Percentiles rank a stretch among this genome's conserved stretches.
Conservation (phyloP, 495 filamentous ascomycete genomes). For the Daldinia grandis region DNA sequence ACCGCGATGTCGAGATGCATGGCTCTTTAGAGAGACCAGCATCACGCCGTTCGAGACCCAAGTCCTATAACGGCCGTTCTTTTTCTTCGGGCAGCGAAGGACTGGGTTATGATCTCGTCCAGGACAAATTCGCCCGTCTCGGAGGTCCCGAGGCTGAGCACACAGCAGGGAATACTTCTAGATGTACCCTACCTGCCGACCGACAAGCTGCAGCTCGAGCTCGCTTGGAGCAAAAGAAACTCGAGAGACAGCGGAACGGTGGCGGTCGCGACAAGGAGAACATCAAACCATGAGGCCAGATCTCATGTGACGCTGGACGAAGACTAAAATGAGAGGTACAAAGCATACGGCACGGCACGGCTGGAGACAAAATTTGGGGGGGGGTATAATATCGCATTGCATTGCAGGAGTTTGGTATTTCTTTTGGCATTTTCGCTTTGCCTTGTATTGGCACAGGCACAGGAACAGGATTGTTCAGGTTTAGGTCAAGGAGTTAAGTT, state of each 20-base stretch:
- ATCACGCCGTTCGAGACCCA: conserved; percentile 43
- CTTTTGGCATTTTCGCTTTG: not conserved
- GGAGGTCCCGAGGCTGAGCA: conserved; percentile 46
- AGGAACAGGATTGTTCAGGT: not conserved
- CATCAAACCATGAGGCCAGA: conserved; percentile 38
- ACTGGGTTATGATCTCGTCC: conserved; percentile 49
- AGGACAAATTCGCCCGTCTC: conserved; percentile 53
- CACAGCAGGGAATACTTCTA: conserved; percentile 47
- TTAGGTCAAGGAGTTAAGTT: conserved; percentile 11
- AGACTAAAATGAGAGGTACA: not conserved
- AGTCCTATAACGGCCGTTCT: conserved; percentile 36
- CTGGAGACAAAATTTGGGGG: conserved; percentile 2
- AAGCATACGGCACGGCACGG: not conserved
- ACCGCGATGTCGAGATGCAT: conserved; percentile 20
- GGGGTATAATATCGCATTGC: conserved; percentile 27
- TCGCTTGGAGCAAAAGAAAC: conserved; percentile 65
- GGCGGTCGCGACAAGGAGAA: conserved; percentile 57
- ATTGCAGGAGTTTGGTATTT: conserved; percentile 22
- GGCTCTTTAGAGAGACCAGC: conserved; percentile 20
- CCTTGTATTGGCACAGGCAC: not conserved
- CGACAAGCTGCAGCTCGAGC: conserved; percentile 69
- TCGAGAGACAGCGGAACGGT: conserved; percentile 43
- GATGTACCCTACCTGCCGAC: conserved; percentile 64
- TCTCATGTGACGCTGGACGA: not conserved
- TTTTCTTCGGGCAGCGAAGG: conserved; percentile 35